Evolutionary conservation across 352 stramenopile genomes (phyloP).

Genomic region (Phytophthora pisi): DNA sequence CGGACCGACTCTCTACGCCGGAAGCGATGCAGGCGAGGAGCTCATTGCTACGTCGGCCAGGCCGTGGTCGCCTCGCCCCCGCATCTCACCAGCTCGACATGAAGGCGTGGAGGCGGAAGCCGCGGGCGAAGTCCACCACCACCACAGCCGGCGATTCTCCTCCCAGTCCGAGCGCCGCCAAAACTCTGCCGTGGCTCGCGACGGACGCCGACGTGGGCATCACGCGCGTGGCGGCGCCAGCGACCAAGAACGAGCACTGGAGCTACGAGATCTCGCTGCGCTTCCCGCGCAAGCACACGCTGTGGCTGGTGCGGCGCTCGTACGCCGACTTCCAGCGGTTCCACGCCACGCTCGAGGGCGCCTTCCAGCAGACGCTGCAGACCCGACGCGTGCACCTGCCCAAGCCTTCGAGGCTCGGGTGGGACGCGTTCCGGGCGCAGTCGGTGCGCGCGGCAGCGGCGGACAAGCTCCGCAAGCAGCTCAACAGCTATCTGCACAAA

Average conservation of each 20-base stretch:
- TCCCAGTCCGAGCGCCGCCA: not conserved
- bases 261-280: constrained; percentile 68
- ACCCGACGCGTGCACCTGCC: constrained; percentile 51
- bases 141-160: not conserved
- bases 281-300: constrained; percentile 43
- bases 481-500: constrained; percentile 70
- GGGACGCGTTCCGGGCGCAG: constrained; percentile 37
- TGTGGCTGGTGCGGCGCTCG: constrained; percentile 58
- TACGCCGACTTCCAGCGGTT: constrained; percentile 60
- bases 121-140: not conserved
- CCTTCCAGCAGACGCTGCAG: constrained; percentile 34
- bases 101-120: constrained; percentile 25
- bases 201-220: constrained; percentile 59
- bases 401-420: constrained; percentile 43
- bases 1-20: constrained; percentile 18
- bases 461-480: constrained; percentile 46
- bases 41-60: constrained; percentile 17
- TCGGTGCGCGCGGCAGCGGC: constrained; percentile 28
- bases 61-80: not conserved
- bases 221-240: constrained; percentile 36
- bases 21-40: constrained; percentile 11
- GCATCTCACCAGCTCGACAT: constrained; percentile 15
- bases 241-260: constrained; percentile 23
- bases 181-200: constrained; percentile 34
- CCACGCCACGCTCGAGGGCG: constrained; percentile 38